Percentiles rank a stretch among this genome's conserved stretches.
These are phyloP conservation scores for Pyrenophora teres DNA, from an alignment of 2,329 filamentous ascomycete species.

Conservation along the genomic window DNA sequence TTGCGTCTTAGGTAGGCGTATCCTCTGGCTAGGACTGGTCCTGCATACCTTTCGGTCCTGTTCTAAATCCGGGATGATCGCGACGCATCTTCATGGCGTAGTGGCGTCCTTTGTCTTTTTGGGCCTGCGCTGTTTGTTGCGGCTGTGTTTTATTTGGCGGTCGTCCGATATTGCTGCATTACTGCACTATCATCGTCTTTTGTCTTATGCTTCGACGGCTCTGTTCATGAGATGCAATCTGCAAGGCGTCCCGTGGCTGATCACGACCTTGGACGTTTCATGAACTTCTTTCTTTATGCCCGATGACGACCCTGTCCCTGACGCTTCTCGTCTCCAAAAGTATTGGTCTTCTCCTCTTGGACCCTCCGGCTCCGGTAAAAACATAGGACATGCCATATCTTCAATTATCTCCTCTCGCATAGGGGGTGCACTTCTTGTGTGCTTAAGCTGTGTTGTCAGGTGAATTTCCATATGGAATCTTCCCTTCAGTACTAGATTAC, in stretches of 20 bases:
- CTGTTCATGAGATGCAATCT: constrained; percentile 17
- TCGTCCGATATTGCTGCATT: constrained; percentile 27
- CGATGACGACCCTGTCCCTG: constrained; percentile 26
- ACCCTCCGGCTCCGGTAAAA: constrained; percentile 27
- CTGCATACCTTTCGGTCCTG: constrained; percentile 12
- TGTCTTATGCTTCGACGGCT: constrained; percentile 17
- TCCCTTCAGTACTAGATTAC: constrained; percentile 32
- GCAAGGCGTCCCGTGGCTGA: constrained; percentile 23
- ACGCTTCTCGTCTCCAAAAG: constrained; percentile 39
- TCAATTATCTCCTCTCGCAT: constrained; percentile 26
- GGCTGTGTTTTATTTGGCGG: constrained; percentile 29
- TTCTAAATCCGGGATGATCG: constrained; percentile 31
- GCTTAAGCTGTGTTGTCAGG: constrained; percentile 11
- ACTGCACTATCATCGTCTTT: constrained; percentile 14
- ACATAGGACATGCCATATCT: constrained; percentile 28
- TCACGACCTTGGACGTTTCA: constrained; percentile 19
- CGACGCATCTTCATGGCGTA: constrained; percentile 35
- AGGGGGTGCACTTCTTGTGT: constrained; percentile 4
- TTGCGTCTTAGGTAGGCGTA: constrained; percentile 50
- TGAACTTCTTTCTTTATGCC: constrained; percentile 22
- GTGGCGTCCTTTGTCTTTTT: constrained; percentile 26
- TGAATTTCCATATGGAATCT: constrained; percentile 20
- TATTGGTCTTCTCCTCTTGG: constrained; percentile 33
- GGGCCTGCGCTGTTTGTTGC: constrained; percentile 30
- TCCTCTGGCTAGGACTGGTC: constrained; percentile 12